Percentiles rank a stretch among this genome's conserved stretches.
Evolutionary conservation across 345 rosid genomes (phyloP).

Genomic region (Bruguiera gymnorhiza): DNA sequence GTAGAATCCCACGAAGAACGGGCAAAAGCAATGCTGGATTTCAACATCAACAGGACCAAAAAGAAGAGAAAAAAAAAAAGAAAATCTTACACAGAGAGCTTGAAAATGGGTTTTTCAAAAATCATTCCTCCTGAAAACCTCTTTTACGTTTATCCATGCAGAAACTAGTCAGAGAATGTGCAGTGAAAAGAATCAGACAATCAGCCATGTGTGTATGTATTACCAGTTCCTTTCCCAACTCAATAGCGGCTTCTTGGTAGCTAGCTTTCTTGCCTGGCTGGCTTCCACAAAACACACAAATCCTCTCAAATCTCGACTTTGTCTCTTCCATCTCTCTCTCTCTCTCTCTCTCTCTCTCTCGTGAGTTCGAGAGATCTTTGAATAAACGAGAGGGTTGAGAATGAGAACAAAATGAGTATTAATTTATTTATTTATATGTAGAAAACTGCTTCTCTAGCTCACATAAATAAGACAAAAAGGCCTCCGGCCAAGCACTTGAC

Average conservation of each 20-base stretch:
- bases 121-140: too few species aligned
- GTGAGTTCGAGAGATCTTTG: background rate
- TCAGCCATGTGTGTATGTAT: too few species aligned
- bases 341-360: conserved; percentile 12
- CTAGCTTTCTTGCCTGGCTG: conserved; percentile 70
- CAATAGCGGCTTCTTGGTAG: conserved; percentile 82
- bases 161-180: too few species aligned
- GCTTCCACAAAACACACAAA: conserved; percentile 91
- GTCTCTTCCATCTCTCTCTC: conserved; percentile 40
- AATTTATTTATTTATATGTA: background rate
- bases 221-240: conserved; percentile 82
- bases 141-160: too few species aligned
- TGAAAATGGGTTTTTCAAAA: too few species aligned
- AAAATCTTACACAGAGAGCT: too few species aligned
- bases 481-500: background rate
- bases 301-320: conserved; percentile 70
- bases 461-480: background rate
- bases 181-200: too few species aligned
- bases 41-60: too few species aligned
- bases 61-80: too few species aligned
- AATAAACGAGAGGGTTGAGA: background rate
- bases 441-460: too few species aligned
- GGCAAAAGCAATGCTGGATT: too few species aligned
- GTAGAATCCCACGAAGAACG: too few species aligned
- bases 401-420: conserved; percentile 3